Percentiles rank a stretch among this genome's conserved stretches.
These are phyloP conservation scores for Elsinoe batatas DNA, from an alignment of 2,329 filamentous ascomycete genomes.

Conservation along the genomic window DNA sequence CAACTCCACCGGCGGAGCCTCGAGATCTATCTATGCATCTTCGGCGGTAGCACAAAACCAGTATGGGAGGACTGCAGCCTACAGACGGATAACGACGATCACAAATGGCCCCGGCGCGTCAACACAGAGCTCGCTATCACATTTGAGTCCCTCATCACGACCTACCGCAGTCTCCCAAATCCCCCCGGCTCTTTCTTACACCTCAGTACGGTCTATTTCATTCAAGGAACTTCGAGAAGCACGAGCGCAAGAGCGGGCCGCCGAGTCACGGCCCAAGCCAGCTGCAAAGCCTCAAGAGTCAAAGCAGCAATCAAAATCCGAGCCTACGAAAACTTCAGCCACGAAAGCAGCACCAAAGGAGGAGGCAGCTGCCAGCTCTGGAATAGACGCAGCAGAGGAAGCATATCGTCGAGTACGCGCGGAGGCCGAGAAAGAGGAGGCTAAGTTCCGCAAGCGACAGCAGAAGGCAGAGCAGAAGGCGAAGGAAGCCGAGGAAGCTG, in stretches of 20 bases:
- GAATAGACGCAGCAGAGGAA: constrained; percentile 25
- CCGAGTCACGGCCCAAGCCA: constrained; percentile 19
- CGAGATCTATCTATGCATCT: constrained; percentile 20
- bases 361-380: constrained; percentile 19
- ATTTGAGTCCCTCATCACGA: constrained; percentile 14
- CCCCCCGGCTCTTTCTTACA: constrained; percentile 34
- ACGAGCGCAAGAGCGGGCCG: constrained; percentile 28
- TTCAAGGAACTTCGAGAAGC: constrained; percentile 31
- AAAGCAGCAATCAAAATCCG: constrained; percentile 29
- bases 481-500: constrained; percentile 35
- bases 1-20: constrained; percentile 5
- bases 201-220: constrained; percentile 35
- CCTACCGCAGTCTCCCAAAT: constrained; percentile 31
- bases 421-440: constrained; percentile 33
- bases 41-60: constrained; percentile 26
- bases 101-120: constrained; percentile 5
- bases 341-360: constrained; percentile 26
- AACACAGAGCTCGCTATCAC: neutral
- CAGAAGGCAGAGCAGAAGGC: constrained; percentile 34
- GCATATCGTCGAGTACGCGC: constrained; percentile 27
- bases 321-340: constrained; percentile 23
- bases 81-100: constrained; percentile 35
- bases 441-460: constrained; percentile 31
- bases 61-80: constrained; percentile 38
- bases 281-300: constrained; percentile 33